Evolutionary conservation across 371 early-diverging fungal genomes (phyloP).

Genomic region (Circinella umbellata): DNA sequence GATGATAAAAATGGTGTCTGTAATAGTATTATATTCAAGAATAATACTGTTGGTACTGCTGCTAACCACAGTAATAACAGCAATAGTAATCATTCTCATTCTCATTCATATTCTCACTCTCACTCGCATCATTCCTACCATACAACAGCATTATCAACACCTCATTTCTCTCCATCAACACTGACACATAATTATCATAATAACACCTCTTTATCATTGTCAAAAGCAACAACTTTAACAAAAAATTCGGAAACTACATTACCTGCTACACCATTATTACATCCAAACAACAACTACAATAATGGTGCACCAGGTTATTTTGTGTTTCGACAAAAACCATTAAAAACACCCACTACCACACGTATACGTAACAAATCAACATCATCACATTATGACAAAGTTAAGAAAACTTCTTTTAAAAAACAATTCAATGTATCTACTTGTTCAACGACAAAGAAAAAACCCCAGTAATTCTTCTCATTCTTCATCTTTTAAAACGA

Average conservation of each 20-base stretch:
- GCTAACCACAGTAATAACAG: too few relatives aligned
- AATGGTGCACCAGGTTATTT: background rate
- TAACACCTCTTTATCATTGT: background rate
- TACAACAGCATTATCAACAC: background rate
- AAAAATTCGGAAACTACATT: background rate
- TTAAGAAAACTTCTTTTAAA: background rate
- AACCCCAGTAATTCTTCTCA: too few relatives aligned
- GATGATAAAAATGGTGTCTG: background rate
- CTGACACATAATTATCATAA: too few relatives aligned
- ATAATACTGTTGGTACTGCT: background rate
- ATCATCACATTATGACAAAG: background rate
- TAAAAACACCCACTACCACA: background rate
- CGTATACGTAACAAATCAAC: background rate
- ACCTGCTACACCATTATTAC: background rate
- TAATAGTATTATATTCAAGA: too few relatives aligned
- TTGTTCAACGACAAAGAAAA: too few relatives aligned
- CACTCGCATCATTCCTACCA: too few relatives aligned
- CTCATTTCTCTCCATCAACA: background rate
- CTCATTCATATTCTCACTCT: too few relatives aligned
- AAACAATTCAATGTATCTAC: background rate
- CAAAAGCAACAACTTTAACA: background rate
- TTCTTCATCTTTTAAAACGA: too few relatives aligned
- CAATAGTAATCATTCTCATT: too few relatives aligned
- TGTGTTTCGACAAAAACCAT: conserved; percentile 16
- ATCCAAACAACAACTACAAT: background rate